A percentile compares a stretch with the other conserved stretches of the same genome.
These are phyloP conservation scores for Chiua sp. DNA, from an alignment of 1,284 basidiomycete species.

Conservation along the genomic window DNA sequence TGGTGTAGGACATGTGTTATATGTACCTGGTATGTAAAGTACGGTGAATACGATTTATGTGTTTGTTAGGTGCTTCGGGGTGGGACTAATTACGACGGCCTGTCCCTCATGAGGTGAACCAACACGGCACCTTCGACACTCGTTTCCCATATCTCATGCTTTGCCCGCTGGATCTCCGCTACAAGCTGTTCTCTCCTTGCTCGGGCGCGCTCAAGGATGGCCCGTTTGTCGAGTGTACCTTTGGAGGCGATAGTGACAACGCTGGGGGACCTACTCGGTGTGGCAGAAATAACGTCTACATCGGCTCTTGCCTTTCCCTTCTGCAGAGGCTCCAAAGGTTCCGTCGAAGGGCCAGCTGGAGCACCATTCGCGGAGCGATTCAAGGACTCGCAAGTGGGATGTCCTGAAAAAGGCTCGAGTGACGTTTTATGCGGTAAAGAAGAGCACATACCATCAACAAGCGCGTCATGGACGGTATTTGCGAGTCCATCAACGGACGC, in stretches of 20 bases:
- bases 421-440: neutral
- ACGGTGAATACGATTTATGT: slow-evolving; percentile 16
- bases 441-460: slow-evolving; percentile 16
- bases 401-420: slow-evolving; percentile 18
- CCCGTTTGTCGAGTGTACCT: slow-evolving; percentile 34
- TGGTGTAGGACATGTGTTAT: slow-evolving; percentile 12
- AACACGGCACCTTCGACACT: slow-evolving; percentile 76
- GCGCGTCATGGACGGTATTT: slow-evolving; percentile 4
- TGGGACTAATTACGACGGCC: slow-evolving; percentile 1
- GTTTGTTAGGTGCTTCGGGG: neutral
- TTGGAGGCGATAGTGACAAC: slow-evolving; percentile 3
- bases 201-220: slow-evolving; percentile 56
- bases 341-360: neutral
- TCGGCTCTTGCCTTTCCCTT: slow-evolving; percentile 30
- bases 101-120: slow-evolving; percentile 52
- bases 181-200: slow-evolving; percentile 56
- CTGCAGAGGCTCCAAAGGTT: slow-evolving; percentile 4
- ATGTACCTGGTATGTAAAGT: slow-evolving; percentile 27
- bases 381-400: neutral
- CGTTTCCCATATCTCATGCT: slow-evolving; percentile 73
- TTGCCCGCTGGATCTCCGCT: slow-evolving; percentile 62
- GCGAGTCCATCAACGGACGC: slow-evolving; percentile 15
- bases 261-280: slow-evolving; percentile 17
- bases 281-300: neutral
- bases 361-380: neutral